Conservation (phyloP, 2,329 filamentous ascomycete genomes). For the Cytospora chrysosperma region DNA sequence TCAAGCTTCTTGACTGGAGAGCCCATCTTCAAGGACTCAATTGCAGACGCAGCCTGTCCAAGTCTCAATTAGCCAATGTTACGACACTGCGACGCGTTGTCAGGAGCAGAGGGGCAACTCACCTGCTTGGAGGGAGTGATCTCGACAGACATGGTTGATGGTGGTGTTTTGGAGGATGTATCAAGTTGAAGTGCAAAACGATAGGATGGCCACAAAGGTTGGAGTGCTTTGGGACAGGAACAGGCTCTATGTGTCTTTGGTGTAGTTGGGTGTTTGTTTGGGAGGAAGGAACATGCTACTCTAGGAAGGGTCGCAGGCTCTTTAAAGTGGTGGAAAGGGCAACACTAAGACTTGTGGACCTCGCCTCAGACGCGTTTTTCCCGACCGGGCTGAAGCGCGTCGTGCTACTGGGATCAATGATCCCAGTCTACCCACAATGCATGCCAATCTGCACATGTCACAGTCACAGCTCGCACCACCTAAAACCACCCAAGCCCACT, state of each 20-base stretch:
- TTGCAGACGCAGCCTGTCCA: conserved; percentile 75
- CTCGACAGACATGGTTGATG: conserved; percentile 68
- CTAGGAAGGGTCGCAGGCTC: conserved; percentile 5
- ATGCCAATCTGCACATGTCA: conserved; percentile 5
- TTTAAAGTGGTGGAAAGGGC: conserved; percentile 16
- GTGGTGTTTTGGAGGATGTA: not conserved
- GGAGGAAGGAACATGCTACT: conserved; percentile 2
- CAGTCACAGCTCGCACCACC: conserved; percentile 12
- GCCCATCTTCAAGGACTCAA: conserved; percentile 89
- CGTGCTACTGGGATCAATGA: not conserved
- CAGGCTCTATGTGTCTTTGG: conserved; percentile 3
- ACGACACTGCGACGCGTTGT: conserved; percentile 24
- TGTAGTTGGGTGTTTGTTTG: conserved; percentile 2
- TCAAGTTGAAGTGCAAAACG: conserved; percentile 37
- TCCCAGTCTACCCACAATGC: not conserved
- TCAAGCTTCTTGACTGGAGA: conserved; percentile 88
- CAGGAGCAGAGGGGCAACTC: conserved; percentile 21
- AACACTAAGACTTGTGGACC: conserved; percentile 9
- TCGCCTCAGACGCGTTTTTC: conserved; percentile 16
- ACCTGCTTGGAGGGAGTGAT: conserved; percentile 38
- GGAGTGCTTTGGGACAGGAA: conserved; percentile 7
- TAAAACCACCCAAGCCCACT: not conserved
- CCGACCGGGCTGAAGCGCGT: conserved; percentile 14
- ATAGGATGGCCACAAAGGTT: conserved; percentile 1
- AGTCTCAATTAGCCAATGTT: conserved; percentile 34